A percentile compares a stretch with the other conserved stretches of the same genome.
phyloP scores from a whole-genome alignment of 1,139 yeast genomes.

The Suhomyces terraborum region DNA sequence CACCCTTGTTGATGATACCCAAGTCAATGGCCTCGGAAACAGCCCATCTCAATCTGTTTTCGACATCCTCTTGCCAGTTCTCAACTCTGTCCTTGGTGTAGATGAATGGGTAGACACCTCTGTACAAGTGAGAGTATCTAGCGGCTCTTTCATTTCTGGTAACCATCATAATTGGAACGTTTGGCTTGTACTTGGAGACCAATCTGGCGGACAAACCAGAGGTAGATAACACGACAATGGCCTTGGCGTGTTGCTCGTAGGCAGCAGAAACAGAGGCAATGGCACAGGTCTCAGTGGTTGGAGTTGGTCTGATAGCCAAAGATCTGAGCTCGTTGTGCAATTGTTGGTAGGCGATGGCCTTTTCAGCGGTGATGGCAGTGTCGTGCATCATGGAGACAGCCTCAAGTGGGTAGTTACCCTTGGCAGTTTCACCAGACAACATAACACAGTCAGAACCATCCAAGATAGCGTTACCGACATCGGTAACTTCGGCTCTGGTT shows the following conservation, averaged over 20 bases:
- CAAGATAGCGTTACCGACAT: slow-evolving; percentile 97
- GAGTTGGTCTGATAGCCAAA: slow-evolving; percentile 84
- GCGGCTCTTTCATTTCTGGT: slow-evolving; percentile 94
- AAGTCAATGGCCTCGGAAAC: slow-evolving; percentile 85
- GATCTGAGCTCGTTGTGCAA: slow-evolving; percentile 87
- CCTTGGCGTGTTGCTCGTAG: slow-evolving; percentile 95
- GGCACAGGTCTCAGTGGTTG: slow-evolving; percentile 95
- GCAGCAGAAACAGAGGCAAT: slow-evolving; percentile 96
- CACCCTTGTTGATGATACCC: slow-evolving; percentile 86
- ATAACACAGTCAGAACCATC: slow-evolving; percentile 99
- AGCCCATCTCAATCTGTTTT: slow-evolving; percentile 92
- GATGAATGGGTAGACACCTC: slow-evolving; percentile 98
- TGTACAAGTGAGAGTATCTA: slow-evolving; percentile 91
- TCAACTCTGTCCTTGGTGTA: slow-evolving; percentile 67
- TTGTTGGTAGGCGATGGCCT: slow-evolving; percentile 89
- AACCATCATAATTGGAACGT: slow-evolving; percentile 96
- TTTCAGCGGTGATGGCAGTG: slow-evolving; percentile 94
- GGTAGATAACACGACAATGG: slow-evolving; percentile 93
- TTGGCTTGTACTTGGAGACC: slow-evolving; percentile 96
- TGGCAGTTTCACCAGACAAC: slow-evolving; percentile 99
- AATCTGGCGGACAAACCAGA: slow-evolving; percentile 95
- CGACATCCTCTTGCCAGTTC: slow-evolving; percentile 97
- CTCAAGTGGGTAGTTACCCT: slow-evolving; percentile 97
- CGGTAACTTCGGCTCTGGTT: slow-evolving; percentile 99
- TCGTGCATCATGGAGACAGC: slow-evolving; percentile 99